phyloP scores from a whole-genome alignment of 805 yeast genomes.

The Monosporozyma aquatica region DNA sequence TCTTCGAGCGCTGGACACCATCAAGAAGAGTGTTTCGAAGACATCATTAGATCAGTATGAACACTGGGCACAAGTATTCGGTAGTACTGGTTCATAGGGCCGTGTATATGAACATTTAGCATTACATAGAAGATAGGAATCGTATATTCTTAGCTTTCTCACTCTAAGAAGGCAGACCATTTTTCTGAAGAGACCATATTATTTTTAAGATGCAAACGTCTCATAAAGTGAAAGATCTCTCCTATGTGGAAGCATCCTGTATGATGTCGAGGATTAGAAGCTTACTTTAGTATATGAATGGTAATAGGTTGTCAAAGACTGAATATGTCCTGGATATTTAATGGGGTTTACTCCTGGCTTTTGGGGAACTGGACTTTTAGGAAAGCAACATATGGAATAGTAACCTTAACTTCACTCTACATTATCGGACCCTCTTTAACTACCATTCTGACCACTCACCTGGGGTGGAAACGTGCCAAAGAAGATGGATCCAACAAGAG shows the following conservation, averaged over 20 bases:
- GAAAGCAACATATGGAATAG: slow-evolving; percentile 17
- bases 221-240: no score
- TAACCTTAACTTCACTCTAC: slow-evolving; percentile 13
- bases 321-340: no score
- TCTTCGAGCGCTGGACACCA: slow-evolving; percentile 59
- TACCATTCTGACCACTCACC: neutral
- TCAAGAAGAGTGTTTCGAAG: slow-evolving; percentile 80
- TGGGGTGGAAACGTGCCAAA: neutral
- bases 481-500: slow-evolving; percentile 30
- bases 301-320: no score
- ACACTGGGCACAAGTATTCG: slow-evolving; percentile 81
- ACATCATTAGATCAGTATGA: slow-evolving; percentile 75
- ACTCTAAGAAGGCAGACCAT: no score
- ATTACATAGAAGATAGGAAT: no score
- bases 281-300: no score
- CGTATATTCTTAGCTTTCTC: no score
- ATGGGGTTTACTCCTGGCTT: neutral
- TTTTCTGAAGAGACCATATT: no score
- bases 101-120: neutral
- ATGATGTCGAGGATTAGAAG: no score
- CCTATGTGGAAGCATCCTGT: no score
- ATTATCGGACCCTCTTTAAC: slow-evolving; percentile 12
- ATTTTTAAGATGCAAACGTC: no score
- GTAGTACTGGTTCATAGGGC: slow-evolving; percentile 57
- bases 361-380: neutral